Base-by-base conservation (phyloP, 2,329 filamentous ascomycete genomes). In the Alternaria hordeiaustralica region DNA sequence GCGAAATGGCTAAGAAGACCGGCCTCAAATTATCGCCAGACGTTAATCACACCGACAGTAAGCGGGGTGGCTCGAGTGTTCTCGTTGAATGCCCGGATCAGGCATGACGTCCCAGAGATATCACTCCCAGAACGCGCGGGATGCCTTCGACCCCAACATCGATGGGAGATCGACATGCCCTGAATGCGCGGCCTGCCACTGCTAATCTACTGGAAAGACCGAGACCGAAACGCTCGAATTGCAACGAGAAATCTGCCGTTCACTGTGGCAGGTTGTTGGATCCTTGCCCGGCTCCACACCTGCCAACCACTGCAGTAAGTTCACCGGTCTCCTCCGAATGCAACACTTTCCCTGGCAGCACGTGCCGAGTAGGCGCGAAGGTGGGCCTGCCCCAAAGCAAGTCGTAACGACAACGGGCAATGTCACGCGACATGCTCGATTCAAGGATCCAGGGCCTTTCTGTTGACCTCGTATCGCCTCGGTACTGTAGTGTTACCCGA, bases 1-100 rank as follows among this genome's bases (percentile, higher is more conserved):
- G 62, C 62, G 10, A 62, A 58, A 50, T 18, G 44, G 57, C 54
- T 18, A 61, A 55, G 8, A 18, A 36, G 54, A 55, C 50, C 62
- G 46, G 21, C 49, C 55, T 41, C n/a, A 44, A 56, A 33, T 18
- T 47, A 45, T 28, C 44, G 18, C 46, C 23, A n/a, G 21, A 12
- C 30, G 18, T 49, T 50, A 33, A 21, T 33, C 46, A 41, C 45
- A 45, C 63, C 59, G 63, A 41, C 15, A 18, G 45, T 47, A 65
- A 59, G 63, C 63, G 63, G 62, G 46, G 33, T 25, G 43, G 46
- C 28, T 44, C 20, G 15, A 44, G 33, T 44, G 20, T 55, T 36
- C 33, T 54, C 45, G 15, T 58, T 41, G 28, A 20, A 50, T 46
- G 55, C 47, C 54, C 44, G 18, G 41, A 50, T 60, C 21, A 36